These are phyloP conservation scores for Neckera pumila DNA, from an alignment of 225 moss, liverwort and hornwort species.

Conservation along the genomic window DNA sequence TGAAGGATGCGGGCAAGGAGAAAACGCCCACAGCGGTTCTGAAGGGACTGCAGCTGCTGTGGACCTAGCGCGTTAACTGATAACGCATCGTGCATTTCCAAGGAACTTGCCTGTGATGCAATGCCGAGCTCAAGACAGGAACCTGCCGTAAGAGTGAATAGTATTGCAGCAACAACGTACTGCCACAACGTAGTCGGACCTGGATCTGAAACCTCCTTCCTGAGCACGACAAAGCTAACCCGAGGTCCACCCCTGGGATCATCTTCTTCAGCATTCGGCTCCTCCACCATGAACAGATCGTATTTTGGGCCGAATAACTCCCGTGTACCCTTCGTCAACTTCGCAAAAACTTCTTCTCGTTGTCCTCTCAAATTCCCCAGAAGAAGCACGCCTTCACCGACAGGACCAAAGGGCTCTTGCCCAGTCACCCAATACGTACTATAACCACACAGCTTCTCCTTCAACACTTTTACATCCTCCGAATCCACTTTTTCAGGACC, in stretches of 20 bases:
- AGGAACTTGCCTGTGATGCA: slow-evolving; percentile 59
- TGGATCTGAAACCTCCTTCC: slow-evolving; percentile 81
- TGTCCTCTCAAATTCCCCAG: slow-evolving; percentile 86
- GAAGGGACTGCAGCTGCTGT: neutral
- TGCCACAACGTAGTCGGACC: slow-evolving; percentile 95
- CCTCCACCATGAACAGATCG: slow-evolving; percentile 95
- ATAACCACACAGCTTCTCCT: slow-evolving; percentile 88
- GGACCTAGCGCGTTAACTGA: neutral
- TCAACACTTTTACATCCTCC: slow-evolving; percentile 79
- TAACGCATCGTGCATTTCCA: neutral
- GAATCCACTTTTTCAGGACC: slow-evolving; percentile 96
- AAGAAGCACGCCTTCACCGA: slow-evolving; percentile 76
- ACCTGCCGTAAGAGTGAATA: slow-evolving; percentile 78
- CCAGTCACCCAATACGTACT: slow-evolving; percentile 95
- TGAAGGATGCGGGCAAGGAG: neutral
- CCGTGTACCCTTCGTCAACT: slow-evolving; percentile 54
- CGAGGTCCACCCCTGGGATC: slow-evolving; percentile 92
- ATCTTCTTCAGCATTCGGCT: slow-evolving; percentile 89
- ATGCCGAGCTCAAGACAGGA: slow-evolving; percentile 95
- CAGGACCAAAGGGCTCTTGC: slow-evolving; percentile 84
- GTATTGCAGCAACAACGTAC: slow-evolving; percentile 68
- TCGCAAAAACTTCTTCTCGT: slow-evolving; percentile 74
- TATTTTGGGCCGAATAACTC: slow-evolving; percentile 73
- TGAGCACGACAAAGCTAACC: slow-evolving; percentile 85
- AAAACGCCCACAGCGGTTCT: neutral